Base-by-base conservation (phyloP, 2,329 filamentous ascomycete species). In the Bipolaris cookei region DNA sequence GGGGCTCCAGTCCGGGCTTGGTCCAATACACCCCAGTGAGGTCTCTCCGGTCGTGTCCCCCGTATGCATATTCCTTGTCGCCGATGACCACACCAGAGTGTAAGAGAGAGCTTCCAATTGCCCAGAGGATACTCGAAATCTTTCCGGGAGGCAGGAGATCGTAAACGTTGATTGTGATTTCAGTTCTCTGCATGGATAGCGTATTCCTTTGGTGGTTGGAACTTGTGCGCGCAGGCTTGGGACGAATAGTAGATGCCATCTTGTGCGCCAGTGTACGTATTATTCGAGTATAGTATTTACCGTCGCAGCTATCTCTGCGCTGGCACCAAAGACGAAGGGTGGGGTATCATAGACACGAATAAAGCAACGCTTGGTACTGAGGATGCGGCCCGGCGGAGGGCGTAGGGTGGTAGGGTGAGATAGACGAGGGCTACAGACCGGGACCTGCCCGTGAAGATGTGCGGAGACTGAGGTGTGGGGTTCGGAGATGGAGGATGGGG, bases 1-100 rank as follows among this genome's bases (percentile, higher is more conserved):
- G 90, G 0, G 91, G 91, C 46, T 89, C 86, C 30, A 86, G 84
- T 63, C 82, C 83, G 1, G 91, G 91, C 67, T 74, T 87, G 14
- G 90, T 94, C 87, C 88, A 92, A 79, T 95, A 96, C 7, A 96
- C 91, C 46, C 91, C 91, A 3, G 90, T 94, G 54, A 88, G 76
- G 21, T 85, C 84, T 47, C 80, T 84, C 65, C 84, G 85, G 70
- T 91, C 87, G 74, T 96, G 91, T 1, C 91, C 91, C 41, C 91
- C 91, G 69, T 91, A 96, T 20, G 91, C 91, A 73, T 95, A 96
- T 80, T 96, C 91, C 62, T 82, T 85, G 64, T 88, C 86, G 72
- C 88, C 88, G 76, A 95, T 91, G 38, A 92, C 90, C 51, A 96
- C 89, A 50, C 90, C 91, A 0, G 91, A 91, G 74, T 96, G 91